These are phyloP conservation scores for Pestalotiopsis sp. DNA, from an alignment of 2,329 filamentous ascomycete species.

Conservation along the genomic window DNA sequence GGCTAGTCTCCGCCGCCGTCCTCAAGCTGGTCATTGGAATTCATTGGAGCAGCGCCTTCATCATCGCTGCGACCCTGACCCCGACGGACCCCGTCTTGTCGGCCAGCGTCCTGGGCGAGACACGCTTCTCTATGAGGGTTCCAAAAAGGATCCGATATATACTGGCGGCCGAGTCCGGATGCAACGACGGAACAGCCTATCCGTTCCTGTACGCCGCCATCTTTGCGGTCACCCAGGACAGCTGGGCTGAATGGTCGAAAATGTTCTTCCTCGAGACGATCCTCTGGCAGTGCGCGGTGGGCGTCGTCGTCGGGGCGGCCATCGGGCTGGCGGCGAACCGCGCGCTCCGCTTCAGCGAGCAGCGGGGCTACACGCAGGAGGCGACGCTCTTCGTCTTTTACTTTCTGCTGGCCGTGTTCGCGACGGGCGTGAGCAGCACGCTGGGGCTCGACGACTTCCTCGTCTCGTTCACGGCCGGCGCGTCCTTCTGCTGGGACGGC, in stretches of 20 bases:
- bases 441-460: slow-evolving; percentile 64
- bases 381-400: slow-evolving; percentile 57
- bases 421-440: slow-evolving; percentile 58
- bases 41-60: slow-evolving; percentile 54
- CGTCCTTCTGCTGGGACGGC: slow-evolving; percentile 56
- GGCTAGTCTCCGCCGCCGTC: slow-evolving; percentile 59
- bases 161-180: slow-evolving; percentile 63
- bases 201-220: slow-evolving; percentile 62
- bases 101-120: slow-evolving; percentile 62
- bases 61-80: slow-evolving; percentile 63
- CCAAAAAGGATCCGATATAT: slow-evolving; percentile 59
- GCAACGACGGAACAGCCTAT: slow-evolving; percentile 65
- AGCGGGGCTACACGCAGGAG: slow-evolving; percentile 55
- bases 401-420: slow-evolving; percentile 46
- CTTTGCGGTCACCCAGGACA: slow-evolving; percentile 40
- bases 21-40: slow-evolving; percentile 58
- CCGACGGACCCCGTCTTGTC: slow-evolving; percentile 64
- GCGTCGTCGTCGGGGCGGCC: slow-evolving; percentile 53
- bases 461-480: slow-evolving; percentile 63
- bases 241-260: background rate
- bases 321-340: slow-evolving; percentile 51
- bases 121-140: slow-evolving; percentile 64
- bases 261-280: slow-evolving; percentile 5
- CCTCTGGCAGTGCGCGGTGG: slow-evolving; percentile 56
- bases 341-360: slow-evolving; percentile 45